Percentiles rank a stretch among this genome's conserved stretches.
These are phyloP conservation scores for Acanthamoeba quina DNA, from an alignment of 208 protist genomes.

Conservation along the genomic window DNA sequence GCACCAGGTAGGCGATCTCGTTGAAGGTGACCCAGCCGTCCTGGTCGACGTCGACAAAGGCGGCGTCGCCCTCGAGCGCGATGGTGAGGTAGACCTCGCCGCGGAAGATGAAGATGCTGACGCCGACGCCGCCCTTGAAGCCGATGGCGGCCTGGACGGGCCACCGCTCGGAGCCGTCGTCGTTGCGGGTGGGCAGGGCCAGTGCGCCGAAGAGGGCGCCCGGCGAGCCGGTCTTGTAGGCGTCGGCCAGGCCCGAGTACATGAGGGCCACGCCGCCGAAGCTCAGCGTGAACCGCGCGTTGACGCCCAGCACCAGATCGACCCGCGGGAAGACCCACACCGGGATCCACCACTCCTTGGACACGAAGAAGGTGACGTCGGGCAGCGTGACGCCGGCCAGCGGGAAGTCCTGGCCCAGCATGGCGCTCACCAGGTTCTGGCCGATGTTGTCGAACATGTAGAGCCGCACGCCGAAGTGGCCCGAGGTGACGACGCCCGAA, in stretches of 20 bases:
- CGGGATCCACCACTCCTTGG: constrained; percentile 32
- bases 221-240: constrained; percentile 26
- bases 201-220: constrained; percentile 31
- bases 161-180: constrained; percentile 60
- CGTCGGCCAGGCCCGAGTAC: constrained; percentile 25
- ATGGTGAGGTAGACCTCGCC: constrained; percentile 34
- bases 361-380: constrained; percentile 2
- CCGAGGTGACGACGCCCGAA: neutral
- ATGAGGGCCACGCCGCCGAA: constrained; percentile 58
- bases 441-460: constrained; percentile 58
- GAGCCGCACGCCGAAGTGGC: constrained; percentile 35
- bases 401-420: constrained; percentile 53
- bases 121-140: constrained; percentile 47
- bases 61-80: neutral
- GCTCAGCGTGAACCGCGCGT: neutral
- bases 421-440: constrained; percentile 2
- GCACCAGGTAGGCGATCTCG: constrained; percentile 51
- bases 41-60: neutral
- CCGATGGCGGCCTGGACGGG: constrained; percentile 18
- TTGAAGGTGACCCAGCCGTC: constrained; percentile 67
- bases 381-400: constrained; percentile 61
- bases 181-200: constrained; percentile 41
- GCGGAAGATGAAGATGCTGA: constrained; percentile 68
- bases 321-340: constrained; percentile 36
- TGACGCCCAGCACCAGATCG: constrained; percentile 25